These are phyloP conservation scores for Fusarium lyarnte DNA, from an alignment of 2,329 filamentous ascomycete species.

Conservation along the genomic window DNA sequence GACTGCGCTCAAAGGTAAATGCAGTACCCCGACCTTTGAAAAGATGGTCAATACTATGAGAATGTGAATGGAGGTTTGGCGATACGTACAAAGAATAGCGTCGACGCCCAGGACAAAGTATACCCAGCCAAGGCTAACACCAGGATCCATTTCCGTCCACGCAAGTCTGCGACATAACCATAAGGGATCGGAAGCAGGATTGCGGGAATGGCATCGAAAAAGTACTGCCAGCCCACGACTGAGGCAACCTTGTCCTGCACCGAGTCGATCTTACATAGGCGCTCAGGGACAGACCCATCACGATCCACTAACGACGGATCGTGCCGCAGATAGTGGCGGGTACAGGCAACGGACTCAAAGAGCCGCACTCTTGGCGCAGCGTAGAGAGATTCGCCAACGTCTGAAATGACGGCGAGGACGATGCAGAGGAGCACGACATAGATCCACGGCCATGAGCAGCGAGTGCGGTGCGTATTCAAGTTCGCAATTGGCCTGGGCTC, in stretches of 20 bases:
- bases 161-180: neutral
- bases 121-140: neutral
- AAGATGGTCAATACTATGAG: neutral
- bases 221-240: conserved; percentile 4
- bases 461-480: neutral
- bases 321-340: conserved; percentile 1
- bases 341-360: conserved; percentile 2
- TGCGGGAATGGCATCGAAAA: neutral
- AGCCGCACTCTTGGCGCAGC: conserved; percentile 5
- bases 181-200: neutral
- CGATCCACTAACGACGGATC: conserved; percentile 3
- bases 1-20: neutral
- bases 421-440: neutral
- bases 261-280: neutral
- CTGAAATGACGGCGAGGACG: neutral
- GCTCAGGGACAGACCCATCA: neutral
- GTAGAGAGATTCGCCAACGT: neutral
- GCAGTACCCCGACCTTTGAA: neutral
- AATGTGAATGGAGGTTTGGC: neutral
- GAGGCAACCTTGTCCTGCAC: conserved; percentile 3
- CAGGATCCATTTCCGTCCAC: neutral
- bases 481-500: neutral
- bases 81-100: neutral
- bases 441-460: conserved; percentile 5
- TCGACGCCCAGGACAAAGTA: neutral